A percentile compares a stretch with the other conserved stretches of the same genome.
Conservation (phyloP, 495 filamentous ascomycete genomes). For the Aspergillus hancockii region DNA sequence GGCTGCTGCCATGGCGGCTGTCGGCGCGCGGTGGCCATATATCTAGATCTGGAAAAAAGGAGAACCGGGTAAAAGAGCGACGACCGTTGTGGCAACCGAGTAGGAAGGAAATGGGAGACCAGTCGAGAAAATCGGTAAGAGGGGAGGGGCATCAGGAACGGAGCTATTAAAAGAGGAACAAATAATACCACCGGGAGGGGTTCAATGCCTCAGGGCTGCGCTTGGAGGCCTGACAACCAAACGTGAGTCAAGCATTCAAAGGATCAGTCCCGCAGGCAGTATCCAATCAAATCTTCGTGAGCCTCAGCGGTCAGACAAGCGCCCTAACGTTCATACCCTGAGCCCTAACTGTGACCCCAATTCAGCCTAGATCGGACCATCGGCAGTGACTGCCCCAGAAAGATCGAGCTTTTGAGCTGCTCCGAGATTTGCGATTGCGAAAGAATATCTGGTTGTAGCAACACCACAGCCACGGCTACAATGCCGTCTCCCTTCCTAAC, state of each 20-base stretch:
- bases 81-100: neutral
- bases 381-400: slow-evolving; percentile 5
- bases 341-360: slow-evolving; percentile 32
- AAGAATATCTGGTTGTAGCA: neutral
- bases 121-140: slow-evolving; percentile 23
- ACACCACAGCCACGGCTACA: slow-evolving; percentile 2
- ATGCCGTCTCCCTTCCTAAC: slow-evolving; percentile 72
- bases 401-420: slow-evolving; percentile 4
- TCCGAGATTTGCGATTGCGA: slow-evolving; percentile 7
- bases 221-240: slow-evolving; percentile 10
- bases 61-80: slow-evolving; percentile 7
- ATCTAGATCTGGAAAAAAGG: slow-evolving; percentile 9
- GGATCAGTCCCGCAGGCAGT: neutral
- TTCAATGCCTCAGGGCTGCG: slow-evolving; percentile 1
- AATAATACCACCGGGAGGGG: slow-evolving; percentile 25
- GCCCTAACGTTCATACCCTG: slow-evolving; percentile 30
- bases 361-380: slow-evolving; percentile 23
- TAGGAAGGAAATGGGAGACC: slow-evolving; percentile 15
- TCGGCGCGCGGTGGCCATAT: slow-evolving; percentile 36
- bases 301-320: slow-evolving; percentile 23
- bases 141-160: slow-evolving; percentile 34
- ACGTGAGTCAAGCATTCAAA: slow-evolving; percentile 1
- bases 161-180: slow-evolving; percentile 13
- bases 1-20: slow-evolving; percentile 55
- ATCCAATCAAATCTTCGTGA: slow-evolving; percentile 22